phyloP scores from a whole-genome alignment of 2,329 filamentous ascomycete species.

The Diaporthe australafricana region DNA sequence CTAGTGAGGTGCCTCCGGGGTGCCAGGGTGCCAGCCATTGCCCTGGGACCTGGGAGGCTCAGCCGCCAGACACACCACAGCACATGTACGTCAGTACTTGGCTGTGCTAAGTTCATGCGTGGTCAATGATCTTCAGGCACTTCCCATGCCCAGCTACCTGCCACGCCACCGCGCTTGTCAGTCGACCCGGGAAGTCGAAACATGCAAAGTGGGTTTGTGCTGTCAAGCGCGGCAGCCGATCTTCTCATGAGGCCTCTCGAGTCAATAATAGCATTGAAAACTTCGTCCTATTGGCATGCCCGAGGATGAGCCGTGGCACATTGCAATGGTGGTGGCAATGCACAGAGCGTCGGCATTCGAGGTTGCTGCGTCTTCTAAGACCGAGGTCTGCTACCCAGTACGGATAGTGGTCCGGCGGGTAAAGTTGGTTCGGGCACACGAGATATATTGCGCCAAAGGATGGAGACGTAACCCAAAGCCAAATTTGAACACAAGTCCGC shows the following conservation, averaged over 20 bases:
- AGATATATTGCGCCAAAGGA: constrained; percentile 19
- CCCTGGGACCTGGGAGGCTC: background rate
- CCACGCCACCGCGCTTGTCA: constrained; percentile 31
- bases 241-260: constrained; percentile 21
- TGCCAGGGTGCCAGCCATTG: no score
- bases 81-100: constrained; percentile 4
- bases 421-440: constrained; percentile 1
- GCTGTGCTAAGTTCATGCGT: constrained; percentile 29
- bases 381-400: background rate
- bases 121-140: constrained; percentile 37
- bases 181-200: constrained; percentile 29
- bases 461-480: constrained; percentile 11
- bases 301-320: constrained; percentile 26
- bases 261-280: constrained; percentile 27
- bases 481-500: constrained; percentile 1
- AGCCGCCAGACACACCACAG: background rate
- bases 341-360: background rate
- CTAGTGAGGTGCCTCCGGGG: background rate
- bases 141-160: constrained; percentile 32
- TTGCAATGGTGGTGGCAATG: constrained; percentile 20
- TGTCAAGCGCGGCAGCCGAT: constrained; percentile 29
- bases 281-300: background rate
- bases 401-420: constrained; percentile 11
- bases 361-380: background rate
- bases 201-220: constrained; percentile 29